These are phyloP conservation scores for Xanthoparmelia taractica DNA, from an alignment of 495 filamentous ascomycete genomes.

Conservation along the genomic window DNA sequence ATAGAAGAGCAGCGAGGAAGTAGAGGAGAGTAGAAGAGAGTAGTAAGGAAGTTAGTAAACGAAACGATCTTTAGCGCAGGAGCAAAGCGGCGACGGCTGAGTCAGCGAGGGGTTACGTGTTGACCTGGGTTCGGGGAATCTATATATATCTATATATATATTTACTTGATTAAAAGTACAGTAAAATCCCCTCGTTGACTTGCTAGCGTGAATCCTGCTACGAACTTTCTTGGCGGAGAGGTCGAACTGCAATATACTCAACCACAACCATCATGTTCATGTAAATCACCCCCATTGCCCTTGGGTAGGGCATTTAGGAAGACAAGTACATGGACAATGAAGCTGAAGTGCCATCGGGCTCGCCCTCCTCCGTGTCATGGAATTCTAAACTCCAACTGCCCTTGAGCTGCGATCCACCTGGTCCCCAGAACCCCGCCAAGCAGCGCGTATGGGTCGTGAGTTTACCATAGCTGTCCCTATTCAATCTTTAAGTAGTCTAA, in stretches of 20 bases:
- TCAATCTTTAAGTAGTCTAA: not conserved
- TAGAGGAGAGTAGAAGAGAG: too few species aligned
- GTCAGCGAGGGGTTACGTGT: too few species aligned
- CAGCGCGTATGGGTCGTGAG: conserved; percentile 77
- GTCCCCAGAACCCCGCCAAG: conserved; percentile 61
- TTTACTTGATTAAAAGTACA: not conserved
- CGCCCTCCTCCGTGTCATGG: conserved; percentile 11
- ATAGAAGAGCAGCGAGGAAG: too few species aligned
- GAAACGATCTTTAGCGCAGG: too few species aligned
- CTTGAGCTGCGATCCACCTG: conserved; percentile 69
- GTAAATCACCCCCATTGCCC: not conserved
- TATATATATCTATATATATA: not conserved
- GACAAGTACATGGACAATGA: conserved; percentile 10
- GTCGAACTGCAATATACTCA: too few species aligned
- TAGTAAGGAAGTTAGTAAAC: too few species aligned
- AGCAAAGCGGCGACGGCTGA: too few species aligned
- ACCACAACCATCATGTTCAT: not conserved
- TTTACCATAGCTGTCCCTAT: conserved; percentile 15
- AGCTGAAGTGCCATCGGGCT: not conserved
- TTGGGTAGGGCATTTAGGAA: not conserved
- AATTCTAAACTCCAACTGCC: conserved; percentile 53
- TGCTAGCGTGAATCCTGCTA: not conserved
- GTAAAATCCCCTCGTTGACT: not conserved
- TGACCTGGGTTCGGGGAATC: too few species aligned
- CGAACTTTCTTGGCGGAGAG: not conserved